A percentile compares a stretch with the other conserved stretches of the same genome.
Conservation (phyloP, 1,139 yeast species). For the Sporopachydermia cereana region DNA sequence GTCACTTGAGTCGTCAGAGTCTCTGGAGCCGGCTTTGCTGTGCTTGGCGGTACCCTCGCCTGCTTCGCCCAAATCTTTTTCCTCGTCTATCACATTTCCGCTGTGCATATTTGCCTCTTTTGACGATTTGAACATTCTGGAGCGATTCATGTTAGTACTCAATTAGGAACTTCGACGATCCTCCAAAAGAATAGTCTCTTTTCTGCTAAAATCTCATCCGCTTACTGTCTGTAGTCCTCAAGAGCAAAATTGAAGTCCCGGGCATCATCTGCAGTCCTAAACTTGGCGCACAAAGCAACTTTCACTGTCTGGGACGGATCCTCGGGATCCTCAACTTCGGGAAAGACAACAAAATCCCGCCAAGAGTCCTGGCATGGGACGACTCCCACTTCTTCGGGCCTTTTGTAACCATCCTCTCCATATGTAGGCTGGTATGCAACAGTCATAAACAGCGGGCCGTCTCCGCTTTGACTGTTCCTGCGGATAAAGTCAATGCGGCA, state of each 20-base stretch:
- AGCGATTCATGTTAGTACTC: neutral
- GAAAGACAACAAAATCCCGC: neutral
- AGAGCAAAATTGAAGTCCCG: slow-evolving; percentile 30
- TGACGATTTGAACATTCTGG: neutral
- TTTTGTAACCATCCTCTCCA: too few species aligned
- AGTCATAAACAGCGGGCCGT: too few species aligned
- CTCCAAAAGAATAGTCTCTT: too few species aligned
- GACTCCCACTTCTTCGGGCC: neutral
- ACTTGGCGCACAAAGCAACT: slow-evolving; percentile 29
- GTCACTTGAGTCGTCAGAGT: neutral
- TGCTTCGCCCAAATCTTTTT: neutral
- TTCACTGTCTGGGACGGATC: slow-evolving; percentile 12
- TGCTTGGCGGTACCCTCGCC: neutral
- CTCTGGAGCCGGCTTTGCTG: neutral
- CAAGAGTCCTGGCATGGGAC: neutral
- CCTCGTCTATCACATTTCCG: neutral
- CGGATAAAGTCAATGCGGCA: too few species aligned
- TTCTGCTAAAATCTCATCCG: slow-evolving; percentile 10
- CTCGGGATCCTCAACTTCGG: slow-evolving; percentile 5
- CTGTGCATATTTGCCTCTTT: too few species aligned
- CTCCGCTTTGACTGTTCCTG: too few species aligned
- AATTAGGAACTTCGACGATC: neutral
- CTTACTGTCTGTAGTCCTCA: slow-evolving; percentile 24
- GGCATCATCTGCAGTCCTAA: slow-evolving; percentile 25
- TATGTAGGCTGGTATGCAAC: too few species aligned